Conservation (phyloP, 129 eudicot species). For the Sambucus nigra region DNA sequence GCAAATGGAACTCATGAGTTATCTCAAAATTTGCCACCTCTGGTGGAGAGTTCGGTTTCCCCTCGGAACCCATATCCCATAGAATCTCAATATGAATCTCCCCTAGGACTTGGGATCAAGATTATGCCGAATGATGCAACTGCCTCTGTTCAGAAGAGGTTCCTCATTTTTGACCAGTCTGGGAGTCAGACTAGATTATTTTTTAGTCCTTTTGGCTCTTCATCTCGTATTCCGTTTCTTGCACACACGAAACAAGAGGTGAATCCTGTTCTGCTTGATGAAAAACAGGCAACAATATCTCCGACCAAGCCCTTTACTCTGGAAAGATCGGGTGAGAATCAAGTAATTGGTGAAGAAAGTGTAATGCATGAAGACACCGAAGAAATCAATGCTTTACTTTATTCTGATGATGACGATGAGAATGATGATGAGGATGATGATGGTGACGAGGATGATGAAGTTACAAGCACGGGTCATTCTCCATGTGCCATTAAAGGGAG, state of each 20-base stretch:
- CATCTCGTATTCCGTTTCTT: slow-evolving; percentile 6
- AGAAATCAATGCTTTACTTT: slow-evolving; percentile 47
- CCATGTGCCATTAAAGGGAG: slow-evolving; percentile 16
- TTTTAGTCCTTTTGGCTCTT: slow-evolving; percentile 22
- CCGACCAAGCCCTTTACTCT: slow-evolving; percentile 6
- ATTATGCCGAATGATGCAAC: slow-evolving; percentile 13
- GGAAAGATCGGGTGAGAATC: slow-evolving; percentile 21
- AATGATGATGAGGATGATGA: slow-evolving; percentile 12
- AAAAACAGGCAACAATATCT: not conserved
- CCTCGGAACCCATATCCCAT: slow-evolving; percentile 8
- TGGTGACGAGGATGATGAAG: slow-evolving; percentile 31
- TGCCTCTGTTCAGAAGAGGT: slow-evolving; percentile 24
- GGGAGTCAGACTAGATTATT: slow-evolving; percentile 25
- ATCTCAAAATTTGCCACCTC: slow-evolving; percentile 4
- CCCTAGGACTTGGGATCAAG: not conserved
- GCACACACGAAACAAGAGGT: slow-evolving; percentile 3
- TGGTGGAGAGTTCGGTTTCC: slow-evolving; percentile 2
- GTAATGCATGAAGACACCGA: slow-evolving; percentile 43
- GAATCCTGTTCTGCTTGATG: slow-evolving; percentile 1
- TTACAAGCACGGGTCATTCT: slow-evolving; percentile 36
- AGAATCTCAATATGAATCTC: slow-evolving; percentile 6
- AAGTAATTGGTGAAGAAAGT: slow-evolving; percentile 24
- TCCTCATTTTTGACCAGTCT: slow-evolving; percentile 39
- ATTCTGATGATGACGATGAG: slow-evolving; percentile 36
- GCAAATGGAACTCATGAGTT: slow-evolving; percentile 7